Base-by-base conservation (phyloP, 225 moss, liverwort and hornwort genomes). In the Asterella californica region DNA sequence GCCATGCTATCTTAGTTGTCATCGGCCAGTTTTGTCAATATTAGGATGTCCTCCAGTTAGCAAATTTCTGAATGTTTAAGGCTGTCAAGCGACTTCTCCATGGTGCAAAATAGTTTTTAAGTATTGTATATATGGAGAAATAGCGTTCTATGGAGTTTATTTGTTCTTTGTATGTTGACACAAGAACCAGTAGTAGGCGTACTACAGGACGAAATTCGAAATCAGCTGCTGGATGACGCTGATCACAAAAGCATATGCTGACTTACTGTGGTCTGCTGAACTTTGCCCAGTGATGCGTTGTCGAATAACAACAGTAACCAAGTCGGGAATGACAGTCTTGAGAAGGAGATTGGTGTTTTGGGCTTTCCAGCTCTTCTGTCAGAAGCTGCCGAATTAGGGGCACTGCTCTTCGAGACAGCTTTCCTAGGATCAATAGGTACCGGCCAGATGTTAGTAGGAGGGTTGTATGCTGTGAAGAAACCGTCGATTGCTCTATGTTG, bases 271-370 rank as follows among this genome's bases (percentile, higher is more conserved):
- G 54, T 67, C 76, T 81, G 76, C 61, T 76, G 52, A 80, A 77
- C 71, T 63, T 80, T 49, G 45, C 50, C 49, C 72, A 80, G 77
- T 77, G 77, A 46, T 72, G 62, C 77, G 65, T 77, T 70, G 66
- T 76, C 82, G 82, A 79, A 25, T 53, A 37, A 36, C 68, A 22
- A 38, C 22, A 70, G 77, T 77, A 63, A 76, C 70, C 57, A 36
- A 29, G 36, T 47, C 15, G 52, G 75, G 80, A 80, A 74, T 54
- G 70, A 84, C 74, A 80, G 47, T 77, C 60, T n/a, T n/a, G 75
- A 80, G 70, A 84, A 52, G 69, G 47, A 84, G 87, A 63, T 84
- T 83, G 82, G 68, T 78, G 64, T 79, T 32, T 77, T 80, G 62
- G 81, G 79, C 69, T 7, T 82, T 52, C 80, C 80, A 59, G 82